These are phyloP conservation scores for Sarcodon aspratus DNA, from an alignment of 768 basidiomycete genomes.

Conservation along the genomic window DNA sequence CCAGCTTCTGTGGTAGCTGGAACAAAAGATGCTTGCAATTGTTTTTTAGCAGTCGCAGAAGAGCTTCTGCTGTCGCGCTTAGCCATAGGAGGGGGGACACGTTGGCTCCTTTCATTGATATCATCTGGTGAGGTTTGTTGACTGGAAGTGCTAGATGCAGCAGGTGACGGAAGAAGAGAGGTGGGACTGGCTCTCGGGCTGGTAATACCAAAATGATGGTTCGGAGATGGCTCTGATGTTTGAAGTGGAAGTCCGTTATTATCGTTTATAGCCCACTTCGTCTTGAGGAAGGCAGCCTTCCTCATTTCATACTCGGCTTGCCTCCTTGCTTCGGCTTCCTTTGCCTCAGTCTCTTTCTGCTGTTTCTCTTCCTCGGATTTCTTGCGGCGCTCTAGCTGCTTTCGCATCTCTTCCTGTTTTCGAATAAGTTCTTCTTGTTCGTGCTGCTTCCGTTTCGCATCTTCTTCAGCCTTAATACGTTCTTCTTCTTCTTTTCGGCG, in stretches of 20 bases:
- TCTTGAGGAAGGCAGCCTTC: neutral
- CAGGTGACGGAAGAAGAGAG: no score
- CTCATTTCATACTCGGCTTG: neutral
- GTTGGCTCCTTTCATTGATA: no score
- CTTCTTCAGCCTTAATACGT: neutral
- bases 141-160: no score
- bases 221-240: neutral
- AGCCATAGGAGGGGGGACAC: no score
- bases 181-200: no score
- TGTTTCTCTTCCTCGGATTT: neutral
- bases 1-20: constrained; percentile 6
- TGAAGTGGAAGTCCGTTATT: neutral
- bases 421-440: neutral
- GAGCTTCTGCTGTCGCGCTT: no score
- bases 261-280: neutral
- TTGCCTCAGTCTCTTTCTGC: neutral
- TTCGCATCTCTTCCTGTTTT: neutral
- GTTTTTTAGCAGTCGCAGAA: no score
- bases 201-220: no score
- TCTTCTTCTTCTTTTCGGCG: neutral
- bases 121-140: no score
- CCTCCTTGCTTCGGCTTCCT: neutral
- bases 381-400: neutral
- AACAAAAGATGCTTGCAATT: neutral
- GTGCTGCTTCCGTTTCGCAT: neutral